Percentiles rank a stretch among this genome's conserved stretches.
phyloP scores from a whole-genome alignment of 2,329 filamentous ascomycete genomes.

The Talaromyces sp. region DNA sequence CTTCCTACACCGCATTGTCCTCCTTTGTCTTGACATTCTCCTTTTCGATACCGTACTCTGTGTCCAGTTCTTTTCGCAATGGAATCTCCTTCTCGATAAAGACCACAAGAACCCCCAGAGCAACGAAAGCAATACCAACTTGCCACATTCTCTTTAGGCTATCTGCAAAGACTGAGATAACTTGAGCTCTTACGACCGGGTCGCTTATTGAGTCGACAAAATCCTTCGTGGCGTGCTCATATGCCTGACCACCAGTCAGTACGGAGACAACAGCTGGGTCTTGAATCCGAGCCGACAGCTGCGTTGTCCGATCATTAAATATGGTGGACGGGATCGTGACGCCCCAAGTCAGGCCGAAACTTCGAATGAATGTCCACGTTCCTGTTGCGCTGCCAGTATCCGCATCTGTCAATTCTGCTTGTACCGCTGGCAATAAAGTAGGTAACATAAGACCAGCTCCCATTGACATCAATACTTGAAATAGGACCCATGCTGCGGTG shows the following conservation, averaged over 20 bases:
- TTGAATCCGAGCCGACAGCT: conserved; percentile 17
- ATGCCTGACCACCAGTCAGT: conserved; percentile 24
- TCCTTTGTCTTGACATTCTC: neutral
- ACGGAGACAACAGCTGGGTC: conserved; percentile 14
- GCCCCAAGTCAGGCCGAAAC: conserved; percentile 33
- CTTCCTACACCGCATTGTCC: neutral
- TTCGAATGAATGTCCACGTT: conserved; percentile 30
- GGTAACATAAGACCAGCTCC: conserved; percentile 30
- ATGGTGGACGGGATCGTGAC: conserved; percentile 29
- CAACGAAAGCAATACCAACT: conserved; percentile 8
- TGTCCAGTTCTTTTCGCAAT: neutral
- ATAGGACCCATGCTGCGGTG: conserved; percentile 28
- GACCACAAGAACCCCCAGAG: neutral
- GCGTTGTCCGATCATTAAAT: conserved; percentile 27
- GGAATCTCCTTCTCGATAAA: conserved; percentile 8
- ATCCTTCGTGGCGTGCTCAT: conserved; percentile 16
- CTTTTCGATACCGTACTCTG: conserved; percentile 2
- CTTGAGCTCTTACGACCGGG: conserved; percentile 1
- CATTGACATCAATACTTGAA: conserved; percentile 28
- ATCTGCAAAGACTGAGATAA: neutral
- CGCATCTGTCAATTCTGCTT: conserved; percentile 27
- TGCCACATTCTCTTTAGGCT: conserved; percentile 9
- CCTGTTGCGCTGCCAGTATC: conserved; percentile 29
- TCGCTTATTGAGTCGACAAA: neutral
- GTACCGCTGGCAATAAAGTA: conserved; percentile 28